A percentile compares a stretch with the other conserved stretches of the same genome.
Conservation (phyloP, 495 filamentous ascomycete genomes). For the Aspergillus avenaceus region DNA sequence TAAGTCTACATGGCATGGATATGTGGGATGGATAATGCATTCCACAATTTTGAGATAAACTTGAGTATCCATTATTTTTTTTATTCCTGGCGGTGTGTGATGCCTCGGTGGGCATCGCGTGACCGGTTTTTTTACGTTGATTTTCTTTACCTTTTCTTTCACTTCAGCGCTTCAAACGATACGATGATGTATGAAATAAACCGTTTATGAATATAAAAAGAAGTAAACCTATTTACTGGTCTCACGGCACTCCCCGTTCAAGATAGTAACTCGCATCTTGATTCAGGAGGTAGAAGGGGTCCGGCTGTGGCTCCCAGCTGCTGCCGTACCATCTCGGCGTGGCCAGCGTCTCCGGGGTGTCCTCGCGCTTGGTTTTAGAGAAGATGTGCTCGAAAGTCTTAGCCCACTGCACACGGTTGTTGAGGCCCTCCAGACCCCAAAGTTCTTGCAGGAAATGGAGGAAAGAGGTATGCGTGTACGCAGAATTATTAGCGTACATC, state of each 20-base stretch:
- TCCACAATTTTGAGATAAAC: too few species aligned
- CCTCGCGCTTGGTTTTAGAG: slow-evolving; percentile 15
- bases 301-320: slow-evolving; percentile 27
- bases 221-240: not conserved
- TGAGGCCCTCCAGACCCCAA: slow-evolving; percentile 38
- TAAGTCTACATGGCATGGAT: too few species aligned
- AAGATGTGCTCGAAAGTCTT: slow-evolving; percentile 43
- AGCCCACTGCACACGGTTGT: slow-evolving; percentile 37
- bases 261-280: slow-evolving; percentile 31
- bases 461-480: slow-evolving; percentile 42
- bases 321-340: slow-evolving; percentile 32
- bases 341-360: slow-evolving; percentile 30
- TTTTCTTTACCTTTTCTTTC: not conserved
- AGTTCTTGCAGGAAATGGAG: slow-evolving; percentile 39
- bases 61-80: too few species aligned
- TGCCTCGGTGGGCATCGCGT: not conserved
- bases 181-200: not conserved
- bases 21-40: too few species aligned
- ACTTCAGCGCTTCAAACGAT: not conserved
- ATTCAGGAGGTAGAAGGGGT: slow-evolving; percentile 27
- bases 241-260: not conserved
- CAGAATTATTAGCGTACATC: slow-evolving; percentile 32
- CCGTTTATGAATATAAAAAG: not conserved
- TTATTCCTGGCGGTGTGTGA: too few species aligned
- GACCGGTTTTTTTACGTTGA: not conserved